Conservation (phyloP, 345 rosid species). For the thale cress (Arabidopsis thaliana) region TAIR10.1 NC_003074.8:4660001-4660500, state of each 20-base stretch:
- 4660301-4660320: constrained; percentile 83
- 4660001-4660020: constrained; percentile 80
- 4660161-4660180: constrained; percentile 53
- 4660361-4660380: constrained; percentile 69
- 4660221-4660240: constrained; percentile 65
- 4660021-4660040: constrained; percentile 87
- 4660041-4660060: constrained; percentile 67
- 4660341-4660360: constrained; percentile 73
- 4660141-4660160: constrained; percentile 46
- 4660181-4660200: constrained; percentile 71
- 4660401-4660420: constrained; percentile 75
- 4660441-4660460: constrained; percentile 72
- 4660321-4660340: constrained; percentile 90
- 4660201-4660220: constrained; percentile 86
- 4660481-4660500: constrained; percentile 51
- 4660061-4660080: constrained; percentile 66
- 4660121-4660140: constrained; percentile 64
- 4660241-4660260: constrained; percentile 65
- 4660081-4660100: constrained; percentile 94
- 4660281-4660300: constrained; percentile 55
- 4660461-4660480: constrained; percentile 56
- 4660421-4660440: constrained; percentile 79
- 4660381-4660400: constrained; percentile 66
- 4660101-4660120: constrained; percentile 91
- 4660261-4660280: constrained; percentile 67